phyloP scores from a whole-genome alignment of 345 rosid genomes.

The Eucalyptus pauciflora region DNA sequence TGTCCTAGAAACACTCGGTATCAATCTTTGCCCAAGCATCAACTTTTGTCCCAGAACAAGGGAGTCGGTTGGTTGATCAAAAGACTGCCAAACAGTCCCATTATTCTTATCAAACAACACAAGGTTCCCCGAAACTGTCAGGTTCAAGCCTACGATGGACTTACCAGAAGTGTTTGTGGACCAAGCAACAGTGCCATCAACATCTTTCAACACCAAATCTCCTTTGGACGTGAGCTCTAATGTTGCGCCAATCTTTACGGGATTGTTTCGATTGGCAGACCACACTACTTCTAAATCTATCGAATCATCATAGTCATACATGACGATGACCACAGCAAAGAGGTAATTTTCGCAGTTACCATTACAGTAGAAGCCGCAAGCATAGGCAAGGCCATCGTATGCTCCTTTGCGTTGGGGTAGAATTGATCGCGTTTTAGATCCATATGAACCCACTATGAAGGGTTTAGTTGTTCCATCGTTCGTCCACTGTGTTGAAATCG shows the following conservation, averaged over 20 bases:
- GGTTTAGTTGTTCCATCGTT: too few species aligned
- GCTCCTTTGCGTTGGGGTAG: not conserved
- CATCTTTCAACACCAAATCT: conserved; percentile 2
- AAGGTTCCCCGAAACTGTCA: not conserved
- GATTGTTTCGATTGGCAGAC: conserved; percentile 10
- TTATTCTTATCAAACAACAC: not conserved
- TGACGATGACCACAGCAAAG: not conserved
- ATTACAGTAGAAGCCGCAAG: not conserved
- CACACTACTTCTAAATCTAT: conserved; percentile 1
- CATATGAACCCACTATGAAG: too few species aligned
- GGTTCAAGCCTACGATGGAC: not conserved
- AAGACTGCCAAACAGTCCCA: conserved; percentile 5
- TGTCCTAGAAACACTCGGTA: not conserved
- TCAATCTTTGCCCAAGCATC: not conserved
- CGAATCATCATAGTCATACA: too few species aligned
- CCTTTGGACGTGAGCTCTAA: not conserved
- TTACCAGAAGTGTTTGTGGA: not conserved
- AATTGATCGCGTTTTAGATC: not conserved
- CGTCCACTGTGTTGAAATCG: too few species aligned
- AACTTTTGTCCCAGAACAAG: conserved; percentile 2
- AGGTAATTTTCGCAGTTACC: not conserved
- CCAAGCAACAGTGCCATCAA: conserved; percentile 1
- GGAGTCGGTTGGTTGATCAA: conserved; percentile 2
- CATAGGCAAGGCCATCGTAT: too few species aligned
- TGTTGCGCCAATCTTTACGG: not conserved